Evolutionary conservation across 1,284 basidiomycete genomes (phyloP).

Genomic region (Polyporus tsugae): DNA sequence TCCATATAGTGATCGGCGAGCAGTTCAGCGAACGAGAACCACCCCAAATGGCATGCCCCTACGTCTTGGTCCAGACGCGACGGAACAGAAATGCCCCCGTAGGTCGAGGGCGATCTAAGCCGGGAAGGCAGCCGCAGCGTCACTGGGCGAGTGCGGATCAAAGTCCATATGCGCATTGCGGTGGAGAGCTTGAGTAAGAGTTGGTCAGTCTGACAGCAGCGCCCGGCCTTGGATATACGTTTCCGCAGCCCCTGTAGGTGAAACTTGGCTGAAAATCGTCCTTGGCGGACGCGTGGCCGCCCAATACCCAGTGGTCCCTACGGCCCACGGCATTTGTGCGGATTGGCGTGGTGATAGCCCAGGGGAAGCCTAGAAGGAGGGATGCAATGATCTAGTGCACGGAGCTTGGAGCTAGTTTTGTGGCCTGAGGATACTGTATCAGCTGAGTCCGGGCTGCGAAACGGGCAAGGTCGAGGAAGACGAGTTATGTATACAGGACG

Average conservation of each 20-base stretch:
- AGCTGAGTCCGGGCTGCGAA: background rate
- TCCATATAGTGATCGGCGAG: background rate
- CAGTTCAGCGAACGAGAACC: background rate
- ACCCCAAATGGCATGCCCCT: background rate
- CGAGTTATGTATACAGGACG: background rate
- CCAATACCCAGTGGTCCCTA: background rate
- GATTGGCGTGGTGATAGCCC: background rate
- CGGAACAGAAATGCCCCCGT: background rate
- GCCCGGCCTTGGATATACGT: background rate
- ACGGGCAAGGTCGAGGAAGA: background rate
- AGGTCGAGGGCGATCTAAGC: background rate
- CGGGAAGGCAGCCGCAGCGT: background rate
- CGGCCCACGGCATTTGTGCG: background rate
- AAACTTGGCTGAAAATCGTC: background rate
- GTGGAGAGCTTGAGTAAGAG: background rate
- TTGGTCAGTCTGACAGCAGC: background rate
- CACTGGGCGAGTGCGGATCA: background rate
- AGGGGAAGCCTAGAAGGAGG: background rate
- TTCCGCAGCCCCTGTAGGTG: background rate
- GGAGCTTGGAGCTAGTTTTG: slow-evolving; percentile 4
- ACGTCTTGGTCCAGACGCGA: background rate
- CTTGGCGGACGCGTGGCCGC: background rate
- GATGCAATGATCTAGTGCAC: background rate
- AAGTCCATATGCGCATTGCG: background rate
- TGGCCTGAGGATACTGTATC: background rate